Percentiles rank a stretch among this genome's conserved stretches.
phyloP scores from a whole-genome alignment of 148 eudicot genomes.

The Selenicereus undatus region DNA sequence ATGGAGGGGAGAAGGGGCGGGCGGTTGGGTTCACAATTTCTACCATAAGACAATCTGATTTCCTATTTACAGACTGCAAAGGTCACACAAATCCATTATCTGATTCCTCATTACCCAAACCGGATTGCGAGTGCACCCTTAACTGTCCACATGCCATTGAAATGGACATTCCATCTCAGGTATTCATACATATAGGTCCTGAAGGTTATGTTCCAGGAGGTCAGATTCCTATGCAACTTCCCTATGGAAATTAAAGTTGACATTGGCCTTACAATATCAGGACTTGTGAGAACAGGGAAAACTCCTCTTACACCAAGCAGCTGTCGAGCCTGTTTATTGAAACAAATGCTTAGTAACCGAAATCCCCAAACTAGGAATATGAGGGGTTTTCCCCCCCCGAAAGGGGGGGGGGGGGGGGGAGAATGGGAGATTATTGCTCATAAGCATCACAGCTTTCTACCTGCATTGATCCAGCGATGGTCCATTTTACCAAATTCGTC shows the following conservation, averaged over 20 bases:
- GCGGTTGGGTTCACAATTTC: too few relatives aligned
- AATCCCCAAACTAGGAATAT: not conserved
- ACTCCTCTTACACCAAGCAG: constrained; percentile 61
- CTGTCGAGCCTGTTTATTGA: constrained; percentile 50
- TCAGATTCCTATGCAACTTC: not conserved
- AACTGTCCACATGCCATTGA: too few relatives aligned
- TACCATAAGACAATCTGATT: too few relatives aligned
- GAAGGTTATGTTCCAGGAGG: not conserved
- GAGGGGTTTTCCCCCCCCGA: too few relatives aligned
- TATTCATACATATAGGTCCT: not conserved
- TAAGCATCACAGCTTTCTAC: constrained; percentile 17
- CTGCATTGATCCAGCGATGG: constrained; percentile 51
- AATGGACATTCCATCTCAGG: not conserved
- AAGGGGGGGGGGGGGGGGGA: too few relatives aligned
- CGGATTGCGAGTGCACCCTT: too few relatives aligned
- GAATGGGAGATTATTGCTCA: not conserved
- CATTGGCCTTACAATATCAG: constrained; percentile 38
- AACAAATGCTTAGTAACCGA: not conserved
- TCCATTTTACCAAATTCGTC: constrained; percentile 50
- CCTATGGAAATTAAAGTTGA: not conserved
- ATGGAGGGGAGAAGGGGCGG: too few relatives aligned
- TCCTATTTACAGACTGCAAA: too few relatives aligned
- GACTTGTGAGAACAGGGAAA: constrained; percentile 47
- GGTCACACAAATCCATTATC: too few relatives aligned
- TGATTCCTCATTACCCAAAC: not conserved